Evolutionary conservation across 2,329 filamentous ascomycete genomes (phyloP).

Genomic region (Rhytidhysteron rufulum): DNA sequence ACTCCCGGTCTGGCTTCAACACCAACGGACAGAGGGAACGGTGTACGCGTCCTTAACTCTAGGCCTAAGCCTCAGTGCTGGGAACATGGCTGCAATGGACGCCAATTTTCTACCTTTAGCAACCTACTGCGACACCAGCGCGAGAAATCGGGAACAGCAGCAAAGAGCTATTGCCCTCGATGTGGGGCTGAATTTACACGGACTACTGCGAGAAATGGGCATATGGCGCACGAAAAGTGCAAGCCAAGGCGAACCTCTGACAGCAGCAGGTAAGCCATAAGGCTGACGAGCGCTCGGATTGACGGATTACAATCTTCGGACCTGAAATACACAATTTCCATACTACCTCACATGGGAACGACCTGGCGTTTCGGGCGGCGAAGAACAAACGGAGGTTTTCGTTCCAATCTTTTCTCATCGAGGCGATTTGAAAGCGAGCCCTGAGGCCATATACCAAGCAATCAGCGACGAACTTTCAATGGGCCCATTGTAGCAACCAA

Average conservation of each 20-base stretch:
- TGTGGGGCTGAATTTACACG: slow-evolving; percentile 92
- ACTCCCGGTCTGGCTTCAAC: slow-evolving; percentile 14
- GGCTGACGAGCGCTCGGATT: slow-evolving; percentile 11
- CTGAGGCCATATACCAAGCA: no score
- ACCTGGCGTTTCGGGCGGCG: background rate
- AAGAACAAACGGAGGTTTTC: no score
- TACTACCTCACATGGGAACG: no score
- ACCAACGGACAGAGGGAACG: slow-evolving; percentile 25
- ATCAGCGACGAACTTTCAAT: background rate
- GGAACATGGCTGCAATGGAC: slow-evolving; percentile 95
- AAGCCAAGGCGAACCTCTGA: slow-evolving; percentile 62
- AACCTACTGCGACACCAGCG: slow-evolving; percentile 89
- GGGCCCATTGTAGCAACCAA: background rate
- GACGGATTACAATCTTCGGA: background rate
- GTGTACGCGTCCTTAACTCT: slow-evolving; percentile 66
- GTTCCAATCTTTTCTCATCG: no score
- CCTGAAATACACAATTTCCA: no score
- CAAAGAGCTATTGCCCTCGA: slow-evolving; percentile 84
- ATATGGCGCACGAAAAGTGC: slow-evolving; percentile 85
- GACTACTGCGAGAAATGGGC: slow-evolving; percentile 83
- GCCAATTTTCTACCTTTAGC: slow-evolving; percentile 94
- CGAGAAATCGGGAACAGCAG: slow-evolving; percentile 87
- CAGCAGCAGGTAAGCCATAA: slow-evolving; percentile 21
- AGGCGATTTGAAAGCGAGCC: no score
- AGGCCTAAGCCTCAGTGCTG: slow-evolving; percentile 93